Evolutionary conservation across 129 eudicot species (phyloP).

Genomic region (Tanacetum coccineum): DNA sequence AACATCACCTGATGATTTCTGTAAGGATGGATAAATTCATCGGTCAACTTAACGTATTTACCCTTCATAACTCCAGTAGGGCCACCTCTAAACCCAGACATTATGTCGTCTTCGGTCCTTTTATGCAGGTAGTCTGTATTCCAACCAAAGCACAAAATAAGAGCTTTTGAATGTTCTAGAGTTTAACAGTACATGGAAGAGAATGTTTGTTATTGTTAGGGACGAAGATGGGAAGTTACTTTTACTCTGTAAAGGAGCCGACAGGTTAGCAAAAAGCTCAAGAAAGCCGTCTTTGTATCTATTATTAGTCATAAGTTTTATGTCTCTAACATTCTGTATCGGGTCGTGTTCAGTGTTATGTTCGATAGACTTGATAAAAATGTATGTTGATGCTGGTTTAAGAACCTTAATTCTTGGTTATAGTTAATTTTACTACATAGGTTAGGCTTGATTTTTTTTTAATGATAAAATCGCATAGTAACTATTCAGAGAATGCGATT

Average conservation of each 20-base stretch:
- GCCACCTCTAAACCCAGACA: constrained; percentile 90
- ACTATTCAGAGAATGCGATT: too few relatives aligned
- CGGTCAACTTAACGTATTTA: constrained; percentile 67
- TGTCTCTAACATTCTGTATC: constrained; percentile 5
- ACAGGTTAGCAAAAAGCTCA: constrained; percentile 47
- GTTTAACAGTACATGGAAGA: constrained; percentile 79
- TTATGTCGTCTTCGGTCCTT: constrained; percentile 62
- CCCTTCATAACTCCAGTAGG: constrained; percentile 90
- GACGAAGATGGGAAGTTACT: constrained; percentile 57
- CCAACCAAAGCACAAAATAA: constrained; percentile 25
- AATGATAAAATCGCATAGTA: too few relatives aligned
- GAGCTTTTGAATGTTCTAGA: constrained; percentile 73
- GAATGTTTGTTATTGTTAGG: constrained; percentile 89
- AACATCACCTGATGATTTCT: constrained; percentile 82
- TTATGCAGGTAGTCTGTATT: constrained; percentile 69
- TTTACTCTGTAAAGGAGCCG: constrained; percentile 89
- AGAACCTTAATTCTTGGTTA: constrained; percentile 82
- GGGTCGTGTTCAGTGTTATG: constrained; percentile 64
- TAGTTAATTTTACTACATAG: too few relatives aligned
- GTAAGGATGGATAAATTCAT: constrained; percentile 72
- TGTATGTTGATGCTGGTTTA: constrained; percentile 93
- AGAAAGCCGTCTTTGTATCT: constrained; percentile 10
- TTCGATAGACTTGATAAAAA: constrained; percentile 71
- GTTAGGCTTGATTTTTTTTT: too few relatives aligned
- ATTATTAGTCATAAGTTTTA: background rate